Base-by-base conservation (phyloP, 257 asterid genomes). In the Scutellaria barbata region DNA sequence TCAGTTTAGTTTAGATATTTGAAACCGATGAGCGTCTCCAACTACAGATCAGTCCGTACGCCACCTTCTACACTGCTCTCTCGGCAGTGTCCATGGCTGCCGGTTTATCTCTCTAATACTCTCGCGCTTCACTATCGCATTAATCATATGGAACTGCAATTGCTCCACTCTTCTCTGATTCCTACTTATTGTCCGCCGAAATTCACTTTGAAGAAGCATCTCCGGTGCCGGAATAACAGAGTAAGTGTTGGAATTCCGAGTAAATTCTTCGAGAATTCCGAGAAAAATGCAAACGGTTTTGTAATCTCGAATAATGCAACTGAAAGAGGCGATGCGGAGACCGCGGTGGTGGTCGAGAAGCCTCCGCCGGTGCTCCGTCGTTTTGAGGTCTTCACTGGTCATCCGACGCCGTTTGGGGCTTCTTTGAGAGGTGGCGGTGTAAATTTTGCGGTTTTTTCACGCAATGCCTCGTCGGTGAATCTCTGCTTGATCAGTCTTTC, bases 351-450 rank as follows among this genome's bases (percentile, higher is more conserved):
- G 74, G 89, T 86, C 73, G 90, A 85, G 80, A 85, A 79, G 80
- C 89, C 85, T n/a, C 84, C 81, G 63, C 56, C 57, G 0, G 71
- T 51, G 56, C 79, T 22, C 17, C 82, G 72, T 3, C 85, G 80
- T 51, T 88, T 89, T 43, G 85, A 88, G 88, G 88, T 92, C 37
- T 76, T 82, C 8, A 69, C 84, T 47, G 99, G 96, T 63, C 51
- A 81, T 64, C 96, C 99, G 55, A 56, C 81, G 81, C 99, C 99
- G 68, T 89, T 88, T 79, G 99, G 98, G 51, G 98, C 99, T 80
- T 86, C 96, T n/a, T 55, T 72, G 3, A 80, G 77, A 67, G 96
- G 89, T 25, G 98, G 90, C 6, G 99, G 99, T 25, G 95, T 95
- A 47, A 95, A 92, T 85, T 95, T 95, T 54, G 76, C 93, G 9